Base-by-base conservation (phyloP, 2,329 filamentous ascomycete species). In the Endocalyx cinctus region DNA sequence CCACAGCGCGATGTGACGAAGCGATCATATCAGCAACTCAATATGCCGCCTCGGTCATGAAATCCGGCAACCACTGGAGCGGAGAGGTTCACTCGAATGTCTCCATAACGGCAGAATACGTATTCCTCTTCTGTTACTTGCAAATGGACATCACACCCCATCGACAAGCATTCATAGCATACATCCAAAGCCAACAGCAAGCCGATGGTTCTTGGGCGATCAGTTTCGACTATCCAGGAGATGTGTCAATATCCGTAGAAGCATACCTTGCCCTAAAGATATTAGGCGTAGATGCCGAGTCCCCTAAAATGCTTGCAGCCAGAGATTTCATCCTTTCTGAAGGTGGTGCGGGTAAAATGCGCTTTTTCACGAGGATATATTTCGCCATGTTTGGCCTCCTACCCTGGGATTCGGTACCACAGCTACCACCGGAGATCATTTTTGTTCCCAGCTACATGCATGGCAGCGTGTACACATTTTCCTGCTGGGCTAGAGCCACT, bases 241-340 rank as follows among this genome's bases (percentile, higher is more conserved):
- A 39, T 15, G n/a, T 48, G 10, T 47, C 58, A 2, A 48, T 46
- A 1, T 52, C 50, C 2, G 46, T 46, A 2, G 59, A 62, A 31
- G 54, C 51, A 1, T 62, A 62, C 25, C 37, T 62, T 2, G 58
- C 57, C 0, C 36, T 62, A 25, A 59, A 57, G 33, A 48, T 62
- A 5, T 38, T 63, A 4, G 52, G 52, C 0, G 16, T 51, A 4
- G 26, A 40, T 1, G 2, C 30, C 11, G 25, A 46, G 4, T 10
- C 33, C 7, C 34, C 40, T 14, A 29, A 19, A 4, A 49, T 57
- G 47, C 31, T 18, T 5, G 34, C 33, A 27, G 54, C 57, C 0
- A 32, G 44, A 10, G 20, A 36, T 1, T 60, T 50, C 23, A 42
- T 57, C 6, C 31, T 48, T 2, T 10, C 10, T 2, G 28, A 34